Percentiles rank a stretch among this genome's conserved stretches.
These are phyloP conservation scores for Cadophora gregata DNA, from an alignment of 2,329 filamentous ascomycete genomes.

Conservation along the genomic window DNA sequence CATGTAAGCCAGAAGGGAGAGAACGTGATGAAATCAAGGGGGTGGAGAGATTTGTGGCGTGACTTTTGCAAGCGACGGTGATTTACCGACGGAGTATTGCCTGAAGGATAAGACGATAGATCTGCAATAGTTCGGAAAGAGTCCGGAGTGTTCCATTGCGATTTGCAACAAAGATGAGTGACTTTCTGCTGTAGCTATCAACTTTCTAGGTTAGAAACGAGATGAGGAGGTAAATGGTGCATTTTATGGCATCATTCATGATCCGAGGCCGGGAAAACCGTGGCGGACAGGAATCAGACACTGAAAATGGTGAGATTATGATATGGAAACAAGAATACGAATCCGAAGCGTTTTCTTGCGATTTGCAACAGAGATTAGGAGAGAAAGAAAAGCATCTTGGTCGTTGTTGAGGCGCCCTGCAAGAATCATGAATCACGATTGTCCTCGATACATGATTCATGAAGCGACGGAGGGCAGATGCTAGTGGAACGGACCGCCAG, in stretches of 20 bases:
- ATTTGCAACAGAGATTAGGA: not conserved
- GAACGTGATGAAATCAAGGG: not conserved
- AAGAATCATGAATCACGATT: not conserved
- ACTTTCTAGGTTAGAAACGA: not conserved
- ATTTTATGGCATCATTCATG: not conserved
- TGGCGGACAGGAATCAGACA: not conserved
- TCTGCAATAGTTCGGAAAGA: no score
- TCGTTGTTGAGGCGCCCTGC: not conserved
- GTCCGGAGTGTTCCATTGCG: constrained; percentile 9
- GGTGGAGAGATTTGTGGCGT: not conserved
- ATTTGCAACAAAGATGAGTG: constrained; percentile 1
- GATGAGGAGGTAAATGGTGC: not conserved
- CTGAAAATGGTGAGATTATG: not conserved
- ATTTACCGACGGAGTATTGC: not conserved
- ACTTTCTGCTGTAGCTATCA: not conserved
- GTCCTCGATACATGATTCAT: no score
- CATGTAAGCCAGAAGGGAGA: not conserved
- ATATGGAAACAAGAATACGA: not conserved
- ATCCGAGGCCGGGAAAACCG: not conserved
- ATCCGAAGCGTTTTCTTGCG: not conserved
- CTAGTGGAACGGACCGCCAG: constrained; percentile 11
- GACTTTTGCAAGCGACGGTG: not conserved
- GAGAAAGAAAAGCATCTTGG: not conserved
- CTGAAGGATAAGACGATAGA: not conserved
- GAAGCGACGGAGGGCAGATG: not conserved